Base-by-base conservation (phyloP, 768 basidiomycete species). In the Vararia minispora region DNA sequence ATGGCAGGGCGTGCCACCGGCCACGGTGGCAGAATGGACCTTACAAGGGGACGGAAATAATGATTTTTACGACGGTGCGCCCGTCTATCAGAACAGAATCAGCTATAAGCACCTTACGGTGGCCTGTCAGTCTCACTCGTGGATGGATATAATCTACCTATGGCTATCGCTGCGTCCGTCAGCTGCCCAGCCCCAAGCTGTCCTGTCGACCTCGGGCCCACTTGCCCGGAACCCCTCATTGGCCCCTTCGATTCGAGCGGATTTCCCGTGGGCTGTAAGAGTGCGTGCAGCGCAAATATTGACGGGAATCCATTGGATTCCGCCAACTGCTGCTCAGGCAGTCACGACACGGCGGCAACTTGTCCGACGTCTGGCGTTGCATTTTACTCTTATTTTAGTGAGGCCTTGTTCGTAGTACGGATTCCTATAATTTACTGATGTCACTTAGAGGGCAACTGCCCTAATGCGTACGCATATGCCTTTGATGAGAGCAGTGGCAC, bases 1-100 rank as follows among this genome's bases (percentile, higher is more conserved):
- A 44, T 35, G 8, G 14, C 28, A 69, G 69, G 76, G 75, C 35
- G 68, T 76, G n/a, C 78, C 79, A 23, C 82, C 82, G 29, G 79
- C 73, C 9, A 68, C 71, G 4, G 59, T 83, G 26, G 81, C 80
- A 1, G 79, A 83, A 47, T 82, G 71, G 60, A 80, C 75, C n/a
- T 56, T 82, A 7, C 47, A 61, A 46, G 64, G 51, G 1, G 50
- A 54, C 29, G 64, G 59, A 10, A 64, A 60, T 33, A 18, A 28
- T 1, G 80, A 82, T 44, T 76, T 60, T 43, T 82, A 79, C 37
- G 78, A 80, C 52, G 71, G 76, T 76, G 17, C 13, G 24, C 10
- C 24, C 2, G 36, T 11, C 59, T 47, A 5, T 5, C 24, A 20
- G 26, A 27, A 22, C 17, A 17, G 5, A 7, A 3, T 11, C 21